Base-by-base conservation (phyloP, 2,329 filamentous ascomycete species). In the Xylariales sp. region DNA sequence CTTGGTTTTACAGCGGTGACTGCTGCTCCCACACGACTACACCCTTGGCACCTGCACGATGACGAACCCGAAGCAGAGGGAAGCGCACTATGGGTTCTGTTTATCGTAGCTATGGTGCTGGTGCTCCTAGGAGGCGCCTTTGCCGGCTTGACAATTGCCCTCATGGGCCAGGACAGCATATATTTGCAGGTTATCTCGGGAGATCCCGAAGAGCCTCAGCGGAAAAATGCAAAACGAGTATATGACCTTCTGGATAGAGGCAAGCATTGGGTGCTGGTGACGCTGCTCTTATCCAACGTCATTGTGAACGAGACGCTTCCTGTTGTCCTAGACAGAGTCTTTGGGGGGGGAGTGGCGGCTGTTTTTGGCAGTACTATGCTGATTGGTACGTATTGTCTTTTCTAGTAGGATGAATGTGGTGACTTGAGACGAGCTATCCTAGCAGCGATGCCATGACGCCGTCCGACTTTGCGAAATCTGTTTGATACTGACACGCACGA, bases 221-320 rank as follows among this genome's bases (percentile, higher is more conserved):
- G 83, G 57, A 88, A 82, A 58, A 88, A 96, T 59, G 93, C 93
- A 1, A 78, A 77, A 43, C 84, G 80, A 49, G 93, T 98, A 9
- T 74, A 93, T 52, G 74, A 80, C 31, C 71, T 98, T 20, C 68
- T 98, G 42, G 81, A 88, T 50, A 85, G 79, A 54, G 93, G 93
- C 55, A 98, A 98, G 63, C 93, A 98, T 65, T 98, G 93, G 93
- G 91, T 98, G 15, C 72, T 98, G 43, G 93, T 98, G 40, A 97
- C 93, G 3, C 70, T 98, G 19, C 76, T 98, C 6, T 72, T 98
- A 42, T 89, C 89, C 62, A 98, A 98, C 62, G 93, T 98, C 58
- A 94, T 98, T 55, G 95, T 94, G 51, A 97, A 98, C 63, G 93
- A 97, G 67, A 94, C 91, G 3, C 73, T 96, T 11, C 93, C 93